Evolutionary conservation across 2,329 filamentous ascomycete species (phyloP), one percentile per base, ranked within the genome.

Genomic region (Clonostachys byssicola): DNA sequence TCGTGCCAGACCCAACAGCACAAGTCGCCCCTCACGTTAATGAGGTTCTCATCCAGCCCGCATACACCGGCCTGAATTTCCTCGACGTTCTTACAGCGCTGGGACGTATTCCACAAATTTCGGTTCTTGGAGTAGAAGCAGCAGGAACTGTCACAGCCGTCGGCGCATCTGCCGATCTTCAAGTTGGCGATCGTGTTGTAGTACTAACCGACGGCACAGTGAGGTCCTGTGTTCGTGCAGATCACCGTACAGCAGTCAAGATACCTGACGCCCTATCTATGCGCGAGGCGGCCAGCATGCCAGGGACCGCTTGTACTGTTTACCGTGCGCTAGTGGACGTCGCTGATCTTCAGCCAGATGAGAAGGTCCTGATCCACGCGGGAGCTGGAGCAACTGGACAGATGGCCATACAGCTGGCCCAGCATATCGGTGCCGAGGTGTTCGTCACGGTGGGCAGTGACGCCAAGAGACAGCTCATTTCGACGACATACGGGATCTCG

Each of bases 81-180:
- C 35, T 52, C 12, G 71, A 73, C 48, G 56, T 71, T 10, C 51
- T 71, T 17, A 54, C 61, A 4, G 62, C 66, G 2, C 45, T 61
- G 39, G 59, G 60, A 23, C 55, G 53, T 12, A 42, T 60, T 1
- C 40, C 46, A 4, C 48, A 47, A 7, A 36, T 34, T 14, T 40
- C 40, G 3, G 13, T 23, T 30, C 40, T 47, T 2, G 42, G 48
- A 12, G 51, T 52, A 14, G 67, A 68, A 40, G 52, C 47, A 5
- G 48, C 60, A 10, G 64, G 59, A 35, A 43, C 57, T 14, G 52
- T 61, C 33, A 49, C 42, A 6, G 47, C 43, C 13, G 39, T 48
- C 5, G 57, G 58, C 8, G 10, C 33, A 9, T 57, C 60, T 16
- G 51, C 43, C 2, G 30, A 46, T 38, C 20, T 56, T 7, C 44